Percentiles rank a stretch among this genome's conserved stretches.
Conservation (phyloP, 2,329 filamentous ascomycete species). For the Sphaerulina populicola region DNA sequence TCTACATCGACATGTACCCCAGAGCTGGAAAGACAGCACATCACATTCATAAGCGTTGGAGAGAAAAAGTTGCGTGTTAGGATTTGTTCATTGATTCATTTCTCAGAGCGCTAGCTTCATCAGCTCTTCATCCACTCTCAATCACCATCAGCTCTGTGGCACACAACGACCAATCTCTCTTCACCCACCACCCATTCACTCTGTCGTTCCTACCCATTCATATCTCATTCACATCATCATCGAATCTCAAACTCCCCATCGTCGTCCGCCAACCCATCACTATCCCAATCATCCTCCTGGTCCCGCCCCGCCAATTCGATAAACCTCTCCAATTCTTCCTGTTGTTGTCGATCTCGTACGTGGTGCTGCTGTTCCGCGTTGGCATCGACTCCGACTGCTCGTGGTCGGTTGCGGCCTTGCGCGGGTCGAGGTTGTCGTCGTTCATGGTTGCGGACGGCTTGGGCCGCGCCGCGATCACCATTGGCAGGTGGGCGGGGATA, state of each 20-base stretch:
- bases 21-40: too few relatives aligned
- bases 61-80: too few relatives aligned
- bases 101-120: too few relatives aligned
- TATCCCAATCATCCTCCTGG: slow-evolving; percentile 53
- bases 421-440: slow-evolving; percentile 7
- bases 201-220: too few relatives aligned
- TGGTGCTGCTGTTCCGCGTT: slow-evolving; percentile 8
- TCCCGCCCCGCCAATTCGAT: slow-evolving; percentile 46
- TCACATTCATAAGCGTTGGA: too few relatives aligned
- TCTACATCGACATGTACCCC: too few relatives aligned
- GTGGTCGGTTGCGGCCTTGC: slow-evolving; percentile 12
- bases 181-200: too few relatives aligned
- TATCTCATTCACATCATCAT: neutral
- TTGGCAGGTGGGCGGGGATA: slow-evolving; percentile 21
- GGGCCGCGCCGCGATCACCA: slow-evolving; percentile 8
- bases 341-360: slow-evolving; percentile 22
- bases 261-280: slow-evolving; percentile 46
- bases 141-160: too few relatives aligned
- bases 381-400: slow-evolving; percentile 6
- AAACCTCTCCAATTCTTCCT: slow-evolving; percentile 43
- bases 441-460: slow-evolving; percentile 19
- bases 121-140: too few relatives aligned
- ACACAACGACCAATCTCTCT: too few relatives aligned
- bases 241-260: slow-evolving; percentile 26
- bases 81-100: too few relatives aligned